Conservation (phyloP, 2,329 filamentous ascomycete species). For the Venturia aucupariae region DNA sequence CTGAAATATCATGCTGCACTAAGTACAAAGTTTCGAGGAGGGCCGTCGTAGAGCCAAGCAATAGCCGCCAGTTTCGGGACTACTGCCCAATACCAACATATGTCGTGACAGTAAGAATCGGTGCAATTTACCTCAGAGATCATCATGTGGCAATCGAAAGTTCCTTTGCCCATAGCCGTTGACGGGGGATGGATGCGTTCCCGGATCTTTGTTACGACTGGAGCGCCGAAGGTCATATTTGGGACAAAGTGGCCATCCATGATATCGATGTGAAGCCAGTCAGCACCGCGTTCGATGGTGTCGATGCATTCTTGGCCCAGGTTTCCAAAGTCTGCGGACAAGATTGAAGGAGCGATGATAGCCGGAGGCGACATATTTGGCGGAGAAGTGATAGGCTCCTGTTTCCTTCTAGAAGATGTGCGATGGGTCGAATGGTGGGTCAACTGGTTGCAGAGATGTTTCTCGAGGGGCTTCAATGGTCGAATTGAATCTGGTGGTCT, state of each 20-base stretch:
- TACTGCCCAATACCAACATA: not conserved
- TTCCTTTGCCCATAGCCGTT: slow-evolving; percentile 65
- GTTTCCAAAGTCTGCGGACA: slow-evolving; percentile 89
- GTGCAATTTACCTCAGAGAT: slow-evolving; percentile 68
- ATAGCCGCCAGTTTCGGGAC: not conserved
- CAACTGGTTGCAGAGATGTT: not conserved
- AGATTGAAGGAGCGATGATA: slow-evolving; percentile 96
- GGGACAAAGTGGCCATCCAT: slow-evolving; percentile 99
- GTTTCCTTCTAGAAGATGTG: not conserved
- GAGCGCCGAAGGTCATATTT: slow-evolving; percentile 94
- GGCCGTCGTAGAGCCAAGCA: not conserved
- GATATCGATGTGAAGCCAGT: slow-evolving; percentile 94
- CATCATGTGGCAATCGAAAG: slow-evolving; percentile 99
- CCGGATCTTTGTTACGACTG: slow-evolving; percentile 90
- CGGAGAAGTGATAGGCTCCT: slow-evolving; percentile 13
- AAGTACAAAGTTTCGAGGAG: not conserved
- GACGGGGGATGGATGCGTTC: slow-evolving; percentile 70
- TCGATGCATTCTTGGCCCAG: slow-evolving; percentile 77
- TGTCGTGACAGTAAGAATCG: not conserved
- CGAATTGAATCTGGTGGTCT: not conserved
- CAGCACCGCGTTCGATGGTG: slow-evolving; percentile 50
- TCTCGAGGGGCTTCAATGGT: not conserved
- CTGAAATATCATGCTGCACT: not conserved
- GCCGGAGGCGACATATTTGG: slow-evolving; percentile 71
- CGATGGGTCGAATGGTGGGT: not conserved